Percentiles rank a stretch among this genome's conserved stretches.
Evolutionary conservation across 257 asterid genomes (phyloP).

Genomic region (Nicotiana obtusifolia): DNA sequence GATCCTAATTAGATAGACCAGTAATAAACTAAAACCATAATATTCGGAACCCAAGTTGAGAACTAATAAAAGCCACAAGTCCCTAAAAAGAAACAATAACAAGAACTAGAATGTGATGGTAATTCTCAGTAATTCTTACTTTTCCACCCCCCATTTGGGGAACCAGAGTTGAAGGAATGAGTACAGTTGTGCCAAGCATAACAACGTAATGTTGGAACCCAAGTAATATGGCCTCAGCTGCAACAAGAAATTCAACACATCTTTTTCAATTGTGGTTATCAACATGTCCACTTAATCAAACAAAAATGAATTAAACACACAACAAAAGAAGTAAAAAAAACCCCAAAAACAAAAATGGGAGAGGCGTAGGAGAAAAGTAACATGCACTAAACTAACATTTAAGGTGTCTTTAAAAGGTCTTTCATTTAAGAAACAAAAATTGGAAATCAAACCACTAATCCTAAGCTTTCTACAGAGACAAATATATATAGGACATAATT

Average conservation of each 20-base stretch:
- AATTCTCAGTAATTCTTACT: slow-evolving; percentile 28
- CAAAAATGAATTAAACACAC: not conserved
- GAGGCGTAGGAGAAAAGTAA: not conserved
- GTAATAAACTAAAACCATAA: not conserved
- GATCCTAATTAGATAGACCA: not conserved
- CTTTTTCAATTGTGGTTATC: not conserved
- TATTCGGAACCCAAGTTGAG: not conserved
- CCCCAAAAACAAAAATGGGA: not conserved
- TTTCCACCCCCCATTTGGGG: slow-evolving; percentile 95
- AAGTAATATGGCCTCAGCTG: slow-evolving; percentile 95
- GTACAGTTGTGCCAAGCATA: slow-evolving; percentile 96
- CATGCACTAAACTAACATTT: not conserved
- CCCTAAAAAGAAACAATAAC: not conserved
- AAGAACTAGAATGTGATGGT: not conserved
- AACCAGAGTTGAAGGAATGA: slow-evolving; percentile 65
- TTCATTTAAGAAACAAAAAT: not conserved
- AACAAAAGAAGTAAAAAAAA: not conserved
- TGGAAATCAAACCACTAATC: not conserved
- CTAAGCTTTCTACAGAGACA: not conserved
- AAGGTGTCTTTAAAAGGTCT: not conserved
- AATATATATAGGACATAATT: not conserved
- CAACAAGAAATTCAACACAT: slow-evolving; percentile 18
- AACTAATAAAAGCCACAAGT: not conserved
- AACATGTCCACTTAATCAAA: not conserved
- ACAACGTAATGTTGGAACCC: slow-evolving; percentile 96